Percentiles rank a stretch among this genome's conserved stretches.
These are phyloP conservation scores for Scalesia atractyloides DNA, from an alignment of 129 eudicot genomes.

Conservation along the genomic window DNA sequence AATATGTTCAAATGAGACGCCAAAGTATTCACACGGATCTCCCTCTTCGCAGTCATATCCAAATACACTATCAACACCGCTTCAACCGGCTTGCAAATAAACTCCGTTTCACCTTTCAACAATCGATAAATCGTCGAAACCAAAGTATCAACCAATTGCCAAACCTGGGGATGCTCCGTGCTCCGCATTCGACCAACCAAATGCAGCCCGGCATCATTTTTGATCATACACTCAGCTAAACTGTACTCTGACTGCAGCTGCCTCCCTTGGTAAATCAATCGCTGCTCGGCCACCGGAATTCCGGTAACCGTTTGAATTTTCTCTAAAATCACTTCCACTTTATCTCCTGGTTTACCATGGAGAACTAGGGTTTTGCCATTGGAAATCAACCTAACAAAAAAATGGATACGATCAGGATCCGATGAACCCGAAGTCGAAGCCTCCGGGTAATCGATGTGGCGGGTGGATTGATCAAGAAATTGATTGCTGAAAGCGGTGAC, in stretches of 20 bases:
- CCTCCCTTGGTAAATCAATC: slow-evolving; percentile 61
- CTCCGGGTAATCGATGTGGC: not conserved
- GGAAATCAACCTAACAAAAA: slow-evolving; percentile 63
- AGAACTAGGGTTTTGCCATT: slow-evolving; percentile 49
- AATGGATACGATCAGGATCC: slow-evolving; percentile 41
- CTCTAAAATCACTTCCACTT: slow-evolving; percentile 49
- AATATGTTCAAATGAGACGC: slow-evolving; percentile 56
- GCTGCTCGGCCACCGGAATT: slow-evolving; percentile 55
- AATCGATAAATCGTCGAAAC: slow-evolving; percentile 44
- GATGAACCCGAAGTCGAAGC: slow-evolving; percentile 23
- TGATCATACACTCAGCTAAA: slow-evolving; percentile 47
- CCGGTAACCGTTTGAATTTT: slow-evolving; percentile 45
- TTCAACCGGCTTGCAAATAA: slow-evolving; percentile 21
- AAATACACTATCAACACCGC: slow-evolving; percentile 23
- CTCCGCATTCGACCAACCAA: slow-evolving; percentile 73
- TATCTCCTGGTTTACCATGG: slow-evolving; percentile 38
- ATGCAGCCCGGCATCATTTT: slow-evolving; percentile 50
- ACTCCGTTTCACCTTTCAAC: slow-evolving; percentile 34
- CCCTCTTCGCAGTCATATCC: slow-evolving; percentile 24
- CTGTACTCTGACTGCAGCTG: slow-evolving; percentile 74
- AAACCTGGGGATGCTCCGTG: slow-evolving; percentile 59
- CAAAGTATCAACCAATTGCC: slow-evolving; percentile 55
- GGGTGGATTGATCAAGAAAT: not conserved
- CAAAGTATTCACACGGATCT: slow-evolving; percentile 14
- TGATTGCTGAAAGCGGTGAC: slow-evolving; percentile 27